phyloP scores from a whole-genome alignment of 805 yeast genomes.

The Blastobotrys mokoenaii region DNA sequence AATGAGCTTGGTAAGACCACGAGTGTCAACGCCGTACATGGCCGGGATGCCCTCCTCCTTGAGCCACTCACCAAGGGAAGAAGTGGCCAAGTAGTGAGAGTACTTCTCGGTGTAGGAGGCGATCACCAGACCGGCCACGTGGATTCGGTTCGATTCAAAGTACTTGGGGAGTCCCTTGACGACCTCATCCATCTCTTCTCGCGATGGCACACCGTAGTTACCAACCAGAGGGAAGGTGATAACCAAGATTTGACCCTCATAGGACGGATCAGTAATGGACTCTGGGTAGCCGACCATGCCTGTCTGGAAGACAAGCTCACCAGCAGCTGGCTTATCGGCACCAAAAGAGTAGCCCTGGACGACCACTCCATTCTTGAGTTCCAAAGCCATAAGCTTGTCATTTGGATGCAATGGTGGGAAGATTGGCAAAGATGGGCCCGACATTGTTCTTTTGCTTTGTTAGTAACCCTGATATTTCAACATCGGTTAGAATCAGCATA shows the following conservation, averaged over 20 bases:
- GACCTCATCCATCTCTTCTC: slow-evolving; percentile 63
- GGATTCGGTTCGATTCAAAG: slow-evolving; percentile 88
- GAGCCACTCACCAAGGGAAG: slow-evolving; percentile 91
- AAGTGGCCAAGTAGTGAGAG: slow-evolving; percentile 87
- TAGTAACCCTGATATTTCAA: background rate
- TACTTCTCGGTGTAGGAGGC: slow-evolving; percentile 95
- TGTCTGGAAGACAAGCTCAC: slow-evolving; percentile 98
- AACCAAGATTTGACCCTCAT: slow-evolving; percentile 93
- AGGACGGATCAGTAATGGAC: slow-evolving; percentile 95
- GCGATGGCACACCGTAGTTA: slow-evolving; percentile 98
- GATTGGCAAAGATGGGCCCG: slow-evolving; percentile 56
- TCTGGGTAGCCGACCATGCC: slow-evolving; percentile 99
- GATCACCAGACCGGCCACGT: slow-evolving; percentile 92
- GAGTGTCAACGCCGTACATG: slow-evolving; percentile 94
- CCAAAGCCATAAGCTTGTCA: slow-evolving; percentile 78
- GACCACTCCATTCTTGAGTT: slow-evolving; percentile 76
- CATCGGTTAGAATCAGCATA: background rate
- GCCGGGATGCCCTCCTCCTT: slow-evolving; percentile 90
- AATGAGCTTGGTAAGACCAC: slow-evolving; percentile 86
- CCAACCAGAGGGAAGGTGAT: slow-evolving; percentile 96
- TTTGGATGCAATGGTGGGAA: slow-evolving; percentile 83
- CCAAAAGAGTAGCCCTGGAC: slow-evolving; percentile 97
- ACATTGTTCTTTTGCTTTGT: slow-evolving; percentile 1
- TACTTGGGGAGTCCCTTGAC: slow-evolving; percentile 75
- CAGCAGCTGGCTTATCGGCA: slow-evolving; percentile 80